Conservation (phyloP, 768 basidiomycete species). For the Clitopilus hobsonii region DNA sequence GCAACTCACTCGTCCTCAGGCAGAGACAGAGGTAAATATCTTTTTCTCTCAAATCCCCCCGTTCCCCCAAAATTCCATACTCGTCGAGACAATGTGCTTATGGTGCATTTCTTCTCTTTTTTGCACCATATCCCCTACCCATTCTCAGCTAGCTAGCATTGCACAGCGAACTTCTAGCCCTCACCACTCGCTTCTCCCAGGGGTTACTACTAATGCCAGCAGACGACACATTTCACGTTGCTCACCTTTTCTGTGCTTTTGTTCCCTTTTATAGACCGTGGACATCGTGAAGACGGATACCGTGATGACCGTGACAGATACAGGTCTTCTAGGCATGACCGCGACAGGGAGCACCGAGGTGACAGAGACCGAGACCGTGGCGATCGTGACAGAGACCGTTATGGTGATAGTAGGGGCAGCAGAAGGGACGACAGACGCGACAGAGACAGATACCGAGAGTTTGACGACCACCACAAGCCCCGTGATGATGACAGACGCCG, state of each 20-base stretch:
- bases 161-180: slow-evolving; percentile 28
- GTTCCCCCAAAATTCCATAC: slow-evolving; percentile 19
- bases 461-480: slow-evolving; percentile 40
- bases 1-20: slow-evolving; percentile 3
- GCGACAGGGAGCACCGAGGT: slow-evolving; percentile 41
- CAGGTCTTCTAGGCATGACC: slow-evolving; percentile 60
- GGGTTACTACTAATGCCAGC: not conserved
- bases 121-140: slow-evolving; percentile 49
- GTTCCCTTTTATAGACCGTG: slow-evolving; percentile 46
- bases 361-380: slow-evolving; percentile 50
- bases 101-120: slow-evolving; percentile 51
- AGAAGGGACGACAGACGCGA: slow-evolving; percentile 49
- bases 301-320: slow-evolving; percentile 67
- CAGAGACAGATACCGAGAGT: slow-evolving; percentile 43
- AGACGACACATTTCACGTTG: slow-evolving; percentile 27
- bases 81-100: slow-evolving; percentile 53
- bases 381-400: slow-evolving; percentile 38
- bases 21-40: slow-evolving; percentile 20
- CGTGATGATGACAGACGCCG: slow-evolving; percentile 49
- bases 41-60: slow-evolving; percentile 5
- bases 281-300: slow-evolving; percentile 28
- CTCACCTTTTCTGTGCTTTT: slow-evolving; percentile 48
- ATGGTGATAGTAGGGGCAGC: slow-evolving; percentile 31
- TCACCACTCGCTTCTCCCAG: slow-evolving; percentile 31
- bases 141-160: slow-evolving; percentile 64